phyloP scores from a whole-genome alignment of 306 rosid genomes.

The Lagenaria siceraria region DNA sequence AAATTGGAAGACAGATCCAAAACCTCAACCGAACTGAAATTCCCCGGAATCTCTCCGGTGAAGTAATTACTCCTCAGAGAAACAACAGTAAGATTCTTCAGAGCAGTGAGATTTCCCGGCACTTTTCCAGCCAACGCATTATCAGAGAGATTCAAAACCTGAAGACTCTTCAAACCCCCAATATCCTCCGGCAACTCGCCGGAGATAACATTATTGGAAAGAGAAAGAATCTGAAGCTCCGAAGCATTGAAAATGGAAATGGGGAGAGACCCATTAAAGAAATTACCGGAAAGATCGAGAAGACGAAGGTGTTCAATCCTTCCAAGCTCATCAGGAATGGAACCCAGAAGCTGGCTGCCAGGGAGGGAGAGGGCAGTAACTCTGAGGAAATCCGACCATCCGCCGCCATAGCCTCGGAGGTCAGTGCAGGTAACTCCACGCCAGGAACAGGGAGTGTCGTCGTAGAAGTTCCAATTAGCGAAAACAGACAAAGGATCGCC shows the following conservation, averaged over 20 bases:
- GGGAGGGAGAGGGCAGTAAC: conserved; percentile 65
- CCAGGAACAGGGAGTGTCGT: conserved; percentile 81
- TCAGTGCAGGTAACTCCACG: conserved; percentile 61
- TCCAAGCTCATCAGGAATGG: conserved; percentile 52
- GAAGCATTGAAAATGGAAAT: conserved; percentile 61
- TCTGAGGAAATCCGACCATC: conserved; percentile 34
- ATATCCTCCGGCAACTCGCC: conserved; percentile 50
- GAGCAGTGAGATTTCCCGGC: conserved; percentile 36
- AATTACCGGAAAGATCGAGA: conserved; percentile 75
- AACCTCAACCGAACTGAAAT: conserved; percentile 31
- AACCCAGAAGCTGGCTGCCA: conserved; percentile 58
- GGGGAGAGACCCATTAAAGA: conserved; percentile 75
- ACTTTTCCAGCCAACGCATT: conserved; percentile 69
- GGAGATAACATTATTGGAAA: conserved; percentile 63
- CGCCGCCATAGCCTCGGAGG: conserved; percentile 11
- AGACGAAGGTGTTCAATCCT: conserved; percentile 45
- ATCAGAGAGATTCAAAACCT: conserved; percentile 62
- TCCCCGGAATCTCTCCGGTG: conserved; percentile 45
- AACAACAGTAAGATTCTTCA: conserved; percentile 47
- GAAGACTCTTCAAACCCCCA: conserved; percentile 41
- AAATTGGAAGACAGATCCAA: conserved; percentile 83
- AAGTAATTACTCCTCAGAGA: conserved; percentile 64
- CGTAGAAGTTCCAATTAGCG: conserved; percentile 54
- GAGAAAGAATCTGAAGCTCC: conserved; percentile 55
- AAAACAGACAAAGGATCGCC: conserved; percentile 62